Evolutionary conservation across 805 yeast genomes (phyloP), one percentile per base, ranked within the genome.

Genomic region (Candida coquimbonensis): DNA sequence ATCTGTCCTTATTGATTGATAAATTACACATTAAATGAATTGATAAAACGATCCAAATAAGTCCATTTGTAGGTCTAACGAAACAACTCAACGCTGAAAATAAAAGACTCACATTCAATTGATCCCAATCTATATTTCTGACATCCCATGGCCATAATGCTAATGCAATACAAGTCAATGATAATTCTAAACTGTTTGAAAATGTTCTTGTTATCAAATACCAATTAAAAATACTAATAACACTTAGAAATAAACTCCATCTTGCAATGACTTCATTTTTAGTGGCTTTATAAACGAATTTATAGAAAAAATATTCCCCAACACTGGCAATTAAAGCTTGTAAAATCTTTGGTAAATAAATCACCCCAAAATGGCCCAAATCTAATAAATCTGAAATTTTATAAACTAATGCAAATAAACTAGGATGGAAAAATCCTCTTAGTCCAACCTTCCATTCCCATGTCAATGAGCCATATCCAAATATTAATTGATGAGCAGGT

Each of bases 381-480:
- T 57, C 56, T 0, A 73, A 46, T 0, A 47, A 0, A 1, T 67
- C 65, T 17, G 70, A 62, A 0, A 69, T 24, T 44, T 61, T 52
- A 55, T 72, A 70, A 14, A 74, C 72, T 1, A 59, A 45, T 1
- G 80, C 78, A 58, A 86, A 88, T 1, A 91, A 45, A 38, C 83
- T 64, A 0, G 99, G 97, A 54, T 89, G 91, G 0, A 84, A 63
- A 44, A 86, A 82, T 9, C 95, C 83, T 49, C 99, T 66, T 5
- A 93, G 65, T 0, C 81, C 82, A 40, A 72, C 69, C 24, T 66
- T 61, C 99, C 99, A 93, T 64, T 93, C 99, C 99, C 99, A 93
- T 0, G 98, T 88, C 34, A 80, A 60, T 54, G 78, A 77, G 0
- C 99, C 99, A 51, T 81, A 83, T 2, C 93, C 90, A 61, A 72